phyloP scores from a whole-genome alignment of 441 rosid species.

The Gossypium davidsonii region DNA sequence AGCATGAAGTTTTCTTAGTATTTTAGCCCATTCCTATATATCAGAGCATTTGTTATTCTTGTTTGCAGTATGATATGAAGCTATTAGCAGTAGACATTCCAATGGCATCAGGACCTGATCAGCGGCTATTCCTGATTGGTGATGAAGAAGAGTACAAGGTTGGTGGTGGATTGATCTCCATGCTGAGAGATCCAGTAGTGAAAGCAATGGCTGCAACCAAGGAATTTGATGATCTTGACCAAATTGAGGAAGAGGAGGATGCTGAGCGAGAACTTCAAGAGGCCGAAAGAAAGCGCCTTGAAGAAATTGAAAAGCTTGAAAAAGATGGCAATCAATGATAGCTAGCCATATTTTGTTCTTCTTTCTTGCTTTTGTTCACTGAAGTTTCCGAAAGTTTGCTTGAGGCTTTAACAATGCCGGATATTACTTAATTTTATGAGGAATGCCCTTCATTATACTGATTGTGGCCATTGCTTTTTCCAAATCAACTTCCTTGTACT shows the following conservation, averaged over 20 bases:
- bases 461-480: not conserved
- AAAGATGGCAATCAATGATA: constrained; percentile 34
- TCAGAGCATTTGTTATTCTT: not conserved
- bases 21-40: not conserved
- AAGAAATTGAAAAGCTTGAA: constrained; percentile 66
- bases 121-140: constrained; percentile 71
- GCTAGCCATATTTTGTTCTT: constrained; percentile 6
- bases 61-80: constrained; percentile 71
- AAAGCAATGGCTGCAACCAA: constrained; percentile 88
- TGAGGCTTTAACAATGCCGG: constrained; percentile 15
- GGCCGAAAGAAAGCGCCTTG: constrained; percentile 61
- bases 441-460: constrained; percentile 8
- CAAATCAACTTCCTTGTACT: not conserved
- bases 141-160: constrained; percentile 82
- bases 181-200: constrained; percentile 82
- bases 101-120: constrained; percentile 83
- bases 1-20: not conserved
- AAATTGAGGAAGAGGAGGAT: constrained; percentile 81
- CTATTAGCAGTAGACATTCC: constrained; percentile 83
- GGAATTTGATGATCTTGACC: constrained; percentile 84
- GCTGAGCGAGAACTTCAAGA: constrained; percentile 64
- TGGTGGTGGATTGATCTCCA: constrained; percentile 74
- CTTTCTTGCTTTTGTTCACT: constrained; percentile 9
- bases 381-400: constrained; percentile 14
- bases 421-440: not conserved